Base-by-base conservation (phyloP, 2,329 filamentous ascomycete genomes). In the Sporothrix luriei region DNA sequence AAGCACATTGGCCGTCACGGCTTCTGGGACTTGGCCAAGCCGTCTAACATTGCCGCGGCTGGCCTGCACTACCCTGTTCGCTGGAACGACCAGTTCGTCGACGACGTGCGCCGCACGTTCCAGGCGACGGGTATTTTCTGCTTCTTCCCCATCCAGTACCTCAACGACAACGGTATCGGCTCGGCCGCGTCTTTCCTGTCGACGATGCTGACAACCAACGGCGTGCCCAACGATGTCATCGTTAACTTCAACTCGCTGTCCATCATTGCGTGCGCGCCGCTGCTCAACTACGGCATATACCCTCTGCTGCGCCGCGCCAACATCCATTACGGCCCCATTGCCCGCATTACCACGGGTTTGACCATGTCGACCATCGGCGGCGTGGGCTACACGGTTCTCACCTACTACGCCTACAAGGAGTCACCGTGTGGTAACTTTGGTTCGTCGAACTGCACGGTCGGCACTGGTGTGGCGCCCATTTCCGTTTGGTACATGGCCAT, bases 171-270 rank as follows among this genome's bases (percentile, higher is more conserved):
- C 71, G 85, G 85, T 73, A 80, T 87, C 38, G 85, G 85, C 19
- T 78, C 78, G 4, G 79, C 85, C 0, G 79, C 81, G 21, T 83
- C 77, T 59, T 84, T 82, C 76, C 76, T 84, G 75, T 81, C 78
- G 13, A 84, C 82, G 14, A 82, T 82, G 73, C 76, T 85, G 76
- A 77, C 76, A 6, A 85, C 83, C 3, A 84, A 90, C 73, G 90
- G 90, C 16, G 84, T 93, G 3, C 91, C 91, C 72, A 94, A 93
- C 80, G 91, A 94, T 76, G 83, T 93, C 69, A 84, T 94, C 73
- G 85, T 86, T 73, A 93, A 93, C 79, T 84, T 93, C 52, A 88
- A 93, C 76, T 90, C 91, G 0, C 86, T 94, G 71, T 83, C 89
- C 11, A 85, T 93, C 70, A 87, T 94, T 74, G 89, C 93, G 74